Base-by-base conservation (phyloP, 306 rosid species). In the Glycine soja region DNA sequence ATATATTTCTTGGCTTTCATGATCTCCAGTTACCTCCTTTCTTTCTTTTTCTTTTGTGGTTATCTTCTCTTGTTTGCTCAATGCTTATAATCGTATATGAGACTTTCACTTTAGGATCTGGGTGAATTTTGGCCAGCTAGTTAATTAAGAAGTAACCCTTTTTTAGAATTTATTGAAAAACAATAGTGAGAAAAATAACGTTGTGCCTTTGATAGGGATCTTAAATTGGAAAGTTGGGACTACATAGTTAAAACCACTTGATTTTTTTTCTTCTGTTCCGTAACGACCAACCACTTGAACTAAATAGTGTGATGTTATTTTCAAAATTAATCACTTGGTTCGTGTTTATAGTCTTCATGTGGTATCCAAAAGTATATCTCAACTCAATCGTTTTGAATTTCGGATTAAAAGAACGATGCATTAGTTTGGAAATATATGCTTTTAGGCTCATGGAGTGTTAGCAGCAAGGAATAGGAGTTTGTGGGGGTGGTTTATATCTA, bases 81-180 rank as follows among this genome's bases (percentile, higher is more conserved):
- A 6, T 64, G 70, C 6, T 64, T 7, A 30, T 16, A 71, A 50
- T 38, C 10, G 72, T n/a, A 5, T 38, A 5, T 38, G 54, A 19
- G 36, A 11, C 40, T 46, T 68, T 40, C 51, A 42, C 10, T 12
- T 74, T 54, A 18, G 53, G 12, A 74, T 56, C 16, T 38, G 12
- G 65, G 65, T 36, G 64, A 72, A 13, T 36, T 56, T 57, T 15
- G 4, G 6, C 19, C 65, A n/a, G 61, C 12, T 73, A 36, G 51
- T 73, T 72, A 73, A 63, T 53, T 34, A 53, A 73, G 46, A 70
- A 24, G 59, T 70, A 30, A 45, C 38, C 61, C 8, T 70, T 30
- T 0, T 42, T 8, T 30, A 66, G 13, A 66, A 40, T 66, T 66
- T 40, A 15, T 42, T 14, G 8, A 66, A 66, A 38, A 64, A n/a